phyloP scores from a whole-genome alignment of 768 basidiomycete genomes.

The Hemileccinum impolitum region DNA sequence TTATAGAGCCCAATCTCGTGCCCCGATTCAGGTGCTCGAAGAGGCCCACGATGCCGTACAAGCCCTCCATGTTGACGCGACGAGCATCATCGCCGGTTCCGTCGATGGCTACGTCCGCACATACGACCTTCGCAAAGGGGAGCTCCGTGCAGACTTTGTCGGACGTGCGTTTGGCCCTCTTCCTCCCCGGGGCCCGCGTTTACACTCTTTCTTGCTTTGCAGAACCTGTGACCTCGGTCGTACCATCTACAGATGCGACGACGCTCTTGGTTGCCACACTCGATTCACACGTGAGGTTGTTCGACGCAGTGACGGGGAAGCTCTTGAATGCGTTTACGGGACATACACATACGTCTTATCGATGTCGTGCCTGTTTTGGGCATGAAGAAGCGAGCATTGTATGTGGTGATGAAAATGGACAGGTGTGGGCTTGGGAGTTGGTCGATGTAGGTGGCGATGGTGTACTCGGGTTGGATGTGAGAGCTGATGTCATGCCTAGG shows the following conservation, averaged over 20 bases:
- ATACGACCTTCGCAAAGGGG: conserved; percentile 93
- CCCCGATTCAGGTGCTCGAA: conserved; percentile 86
- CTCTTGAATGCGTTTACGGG: conserved; percentile 83
- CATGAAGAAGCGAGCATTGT: conserved; percentile 78
- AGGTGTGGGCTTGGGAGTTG: conserved; percentile 90
- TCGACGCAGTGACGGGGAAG: conserved; percentile 81
- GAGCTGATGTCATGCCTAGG: conserved; percentile 43
- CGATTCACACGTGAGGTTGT: conserved; percentile 80
- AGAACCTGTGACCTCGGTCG: conserved; percentile 87
- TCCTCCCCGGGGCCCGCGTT: not conserved
- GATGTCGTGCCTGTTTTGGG: conserved; percentile 79
- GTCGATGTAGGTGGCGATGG: conserved; percentile 61
- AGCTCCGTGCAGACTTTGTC: conserved; percentile 84
- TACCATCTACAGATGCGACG: conserved; percentile 74
- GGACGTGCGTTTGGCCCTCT: conserved; percentile 61
- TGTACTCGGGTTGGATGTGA: not conserved
- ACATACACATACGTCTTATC: conserved; percentile 70
- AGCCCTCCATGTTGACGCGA: conserved; percentile 62
- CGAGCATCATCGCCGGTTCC: conserved; percentile 74
- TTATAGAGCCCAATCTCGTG: conserved; percentile 68
- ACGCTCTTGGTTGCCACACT: conserved; percentile 81
- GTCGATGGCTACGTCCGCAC: conserved; percentile 91
- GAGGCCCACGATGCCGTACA: conserved; percentile 89
- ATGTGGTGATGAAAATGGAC: conserved; percentile 88
- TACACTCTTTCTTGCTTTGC: not conserved